A percentile compares a stretch with the other conserved stretches of the same genome.
phyloP scores from a whole-genome alignment of 1,139 yeast species.

The Debaryomycetaceae sp. region DNA sequence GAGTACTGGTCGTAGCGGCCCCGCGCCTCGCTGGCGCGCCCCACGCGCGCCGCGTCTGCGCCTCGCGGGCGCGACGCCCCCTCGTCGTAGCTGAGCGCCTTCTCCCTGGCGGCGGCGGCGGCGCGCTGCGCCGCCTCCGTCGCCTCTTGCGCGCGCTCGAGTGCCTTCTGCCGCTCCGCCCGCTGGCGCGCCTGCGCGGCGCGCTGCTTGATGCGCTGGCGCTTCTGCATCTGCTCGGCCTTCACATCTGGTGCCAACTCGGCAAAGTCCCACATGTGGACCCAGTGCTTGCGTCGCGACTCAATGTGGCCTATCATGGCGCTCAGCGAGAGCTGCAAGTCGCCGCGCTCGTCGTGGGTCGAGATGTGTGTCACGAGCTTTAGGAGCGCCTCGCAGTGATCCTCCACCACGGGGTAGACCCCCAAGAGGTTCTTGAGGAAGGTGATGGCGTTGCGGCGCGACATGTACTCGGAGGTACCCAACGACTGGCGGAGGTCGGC shows the following conservation, averaged over 20 bases:
- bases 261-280: constrained; percentile 55
- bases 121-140: constrained; percentile 15
- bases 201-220: constrained; percentile 17
- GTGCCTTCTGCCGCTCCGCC: constrained; percentile 18
- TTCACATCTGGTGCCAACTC: constrained; percentile 36
- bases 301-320: constrained; percentile 73
- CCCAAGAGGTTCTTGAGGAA: constrained; percentile 65
- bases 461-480: constrained; percentile 63
- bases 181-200: constrained; percentile 17
- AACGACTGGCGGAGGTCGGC: constrained; percentile 48
- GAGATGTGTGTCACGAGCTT: constrained; percentile 47
- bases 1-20: constrained; percentile 32
- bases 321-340: constrained; percentile 71
- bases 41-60: constrained; percentile 11
- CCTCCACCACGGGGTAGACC: constrained; percentile 65
- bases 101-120: no score
- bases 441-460: constrained; percentile 76
- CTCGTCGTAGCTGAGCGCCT: constrained; percentile 9
- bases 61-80: constrained; percentile 15
- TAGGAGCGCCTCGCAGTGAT: constrained; percentile 57
- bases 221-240: constrained; percentile 17
- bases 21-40: constrained; percentile 7
- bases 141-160: constrained; percentile 17
- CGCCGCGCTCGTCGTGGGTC: constrained; percentile 64
- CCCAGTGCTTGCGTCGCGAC: constrained; percentile 54